A percentile compares a stretch with the other conserved stretches of the same genome.
Conservation (phyloP, 495 filamentous ascomycete genomes). For the Aspergillus indologenus region DNA sequence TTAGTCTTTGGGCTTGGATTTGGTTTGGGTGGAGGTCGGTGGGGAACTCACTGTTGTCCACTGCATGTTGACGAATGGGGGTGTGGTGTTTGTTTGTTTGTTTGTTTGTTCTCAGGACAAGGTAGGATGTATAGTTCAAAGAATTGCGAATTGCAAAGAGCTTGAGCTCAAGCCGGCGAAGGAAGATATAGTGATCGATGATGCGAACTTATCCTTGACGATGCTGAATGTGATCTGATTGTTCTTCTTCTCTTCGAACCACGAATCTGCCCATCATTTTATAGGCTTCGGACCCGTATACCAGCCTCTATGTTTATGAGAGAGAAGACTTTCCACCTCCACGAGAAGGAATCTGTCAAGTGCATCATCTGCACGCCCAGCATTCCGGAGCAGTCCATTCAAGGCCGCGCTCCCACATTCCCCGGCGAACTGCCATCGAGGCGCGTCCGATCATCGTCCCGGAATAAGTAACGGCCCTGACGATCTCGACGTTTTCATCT, state of each 20-base stretch:
- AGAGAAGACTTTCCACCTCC: background rate
- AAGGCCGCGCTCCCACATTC: background rate
- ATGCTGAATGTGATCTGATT: background rate
- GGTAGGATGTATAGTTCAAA: background rate
- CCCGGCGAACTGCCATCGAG: background rate
- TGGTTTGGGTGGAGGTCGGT: background rate
- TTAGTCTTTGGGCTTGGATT: too few relatives aligned
- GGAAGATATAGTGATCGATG: background rate
- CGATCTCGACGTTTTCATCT: background rate
- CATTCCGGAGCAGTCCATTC: background rate
- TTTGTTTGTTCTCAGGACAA: too few relatives aligned
- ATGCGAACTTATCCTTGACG: background rate
- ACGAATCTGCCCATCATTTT: background rate
- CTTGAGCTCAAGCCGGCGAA: background rate
- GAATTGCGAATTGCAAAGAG: background rate
- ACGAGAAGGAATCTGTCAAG: background rate
- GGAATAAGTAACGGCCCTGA: background rate
- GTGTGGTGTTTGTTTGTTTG: background rate
- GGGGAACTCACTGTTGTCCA: conserved; percentile 12
- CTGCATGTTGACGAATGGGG: conserved; percentile 11
- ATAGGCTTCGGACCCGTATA: background rate
- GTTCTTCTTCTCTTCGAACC: background rate
- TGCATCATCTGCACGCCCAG: background rate
- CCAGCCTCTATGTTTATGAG: background rate
- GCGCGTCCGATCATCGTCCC: background rate